Conservation (phyloP, 1,284 basidiomycete species). For the Crucibulum cyathiforme region DNA sequence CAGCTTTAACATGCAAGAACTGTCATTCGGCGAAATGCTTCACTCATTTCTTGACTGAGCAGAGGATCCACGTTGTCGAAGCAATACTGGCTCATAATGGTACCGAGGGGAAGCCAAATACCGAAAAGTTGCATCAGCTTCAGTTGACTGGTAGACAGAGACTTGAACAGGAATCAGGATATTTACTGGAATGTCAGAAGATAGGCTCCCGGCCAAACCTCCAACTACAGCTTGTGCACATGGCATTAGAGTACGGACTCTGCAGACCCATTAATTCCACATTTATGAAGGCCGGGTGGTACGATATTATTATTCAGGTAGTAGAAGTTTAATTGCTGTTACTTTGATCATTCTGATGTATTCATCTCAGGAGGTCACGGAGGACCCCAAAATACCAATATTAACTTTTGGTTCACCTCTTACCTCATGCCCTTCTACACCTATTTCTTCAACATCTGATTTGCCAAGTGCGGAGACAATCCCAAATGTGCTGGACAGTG, state of each 20-base stretch:
- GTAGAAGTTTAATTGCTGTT: slow-evolving; percentile 1
- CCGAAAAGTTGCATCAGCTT: slow-evolving; percentile 47
- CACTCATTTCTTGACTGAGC: slow-evolving; percentile 49
- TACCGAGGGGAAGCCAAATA: slow-evolving; percentile 29
- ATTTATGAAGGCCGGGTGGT: slow-evolving; percentile 54
- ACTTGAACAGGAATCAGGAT: slow-evolving; percentile 26
- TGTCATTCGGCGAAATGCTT: slow-evolving; percentile 63
- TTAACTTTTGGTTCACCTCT: neutral
- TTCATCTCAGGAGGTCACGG: too few relatives aligned
- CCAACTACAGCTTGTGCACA: slow-evolving; percentile 28
- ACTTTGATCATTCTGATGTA: neutral
- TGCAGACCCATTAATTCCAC: slow-evolving; percentile 49
- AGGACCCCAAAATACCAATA: too few relatives aligned
- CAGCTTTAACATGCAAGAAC: slow-evolving; percentile 47
- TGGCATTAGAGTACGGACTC: slow-evolving; percentile 43
- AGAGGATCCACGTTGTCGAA: slow-evolving; percentile 57
- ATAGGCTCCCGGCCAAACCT: slow-evolving; percentile 41
- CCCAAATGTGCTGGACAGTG: too few relatives aligned
- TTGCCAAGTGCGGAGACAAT: too few relatives aligned
- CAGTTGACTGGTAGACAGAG: slow-evolving; percentile 41
- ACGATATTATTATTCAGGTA: slow-evolving; percentile 41
- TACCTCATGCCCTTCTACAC: neutral
- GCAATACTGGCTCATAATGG: slow-evolving; percentile 44
- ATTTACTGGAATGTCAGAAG: slow-evolving; percentile 38
- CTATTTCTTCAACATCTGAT: neutral